Evolutionary conservation across 768 basidiomycete genomes (phyloP).

Genomic region (Xerocomellus dryophilus): DNA sequence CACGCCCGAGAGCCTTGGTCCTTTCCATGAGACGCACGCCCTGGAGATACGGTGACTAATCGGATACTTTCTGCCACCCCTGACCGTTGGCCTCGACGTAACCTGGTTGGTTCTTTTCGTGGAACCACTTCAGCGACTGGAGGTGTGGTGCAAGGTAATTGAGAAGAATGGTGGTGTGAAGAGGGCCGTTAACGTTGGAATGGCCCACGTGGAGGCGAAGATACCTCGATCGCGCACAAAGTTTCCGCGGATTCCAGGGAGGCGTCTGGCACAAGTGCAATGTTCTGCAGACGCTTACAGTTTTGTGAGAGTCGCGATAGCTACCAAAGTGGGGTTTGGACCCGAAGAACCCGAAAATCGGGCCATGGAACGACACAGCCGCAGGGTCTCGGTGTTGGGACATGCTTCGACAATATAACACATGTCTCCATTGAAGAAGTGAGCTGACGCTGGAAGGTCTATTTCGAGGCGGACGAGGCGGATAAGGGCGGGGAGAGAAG

Average conservation of each 20-base stretch:
- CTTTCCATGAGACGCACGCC: no score
- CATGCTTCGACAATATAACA: conserved; percentile 55
- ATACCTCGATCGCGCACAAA: conserved; percentile 52
- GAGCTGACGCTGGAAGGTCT: conserved; percentile 72
- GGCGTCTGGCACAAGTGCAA: conserved; percentile 64
- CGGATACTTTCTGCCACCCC: no score
- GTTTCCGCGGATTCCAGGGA: conserved; percentile 43
- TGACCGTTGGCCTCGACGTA: conserved; percentile 45
- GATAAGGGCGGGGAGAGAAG: no score
- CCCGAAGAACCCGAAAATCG: conserved; percentile 54
- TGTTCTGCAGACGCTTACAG: conserved; percentile 61
- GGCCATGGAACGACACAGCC: conserved; percentile 60
- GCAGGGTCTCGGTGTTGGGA: conserved; percentile 65
- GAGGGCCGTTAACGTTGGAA: conserved; percentile 68
- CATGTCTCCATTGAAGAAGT: conserved; percentile 62
- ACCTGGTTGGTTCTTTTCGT: conserved; percentile 69
- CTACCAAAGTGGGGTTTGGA: conserved; percentile 62
- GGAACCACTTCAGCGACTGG: conserved; percentile 72
- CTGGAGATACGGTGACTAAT: no score
- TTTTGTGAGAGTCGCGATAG: conserved; percentile 53
- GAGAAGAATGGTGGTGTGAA: conserved; percentile 66
- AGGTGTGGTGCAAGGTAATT: conserved; percentile 72
- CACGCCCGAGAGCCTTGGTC: no score
- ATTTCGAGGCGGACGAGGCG: conserved; percentile 65
- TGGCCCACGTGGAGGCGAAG: conserved; percentile 64